Evolutionary conservation across 2,329 filamentous ascomycete genomes (phyloP).

Genomic region (Chaetomium globosum): DNA sequence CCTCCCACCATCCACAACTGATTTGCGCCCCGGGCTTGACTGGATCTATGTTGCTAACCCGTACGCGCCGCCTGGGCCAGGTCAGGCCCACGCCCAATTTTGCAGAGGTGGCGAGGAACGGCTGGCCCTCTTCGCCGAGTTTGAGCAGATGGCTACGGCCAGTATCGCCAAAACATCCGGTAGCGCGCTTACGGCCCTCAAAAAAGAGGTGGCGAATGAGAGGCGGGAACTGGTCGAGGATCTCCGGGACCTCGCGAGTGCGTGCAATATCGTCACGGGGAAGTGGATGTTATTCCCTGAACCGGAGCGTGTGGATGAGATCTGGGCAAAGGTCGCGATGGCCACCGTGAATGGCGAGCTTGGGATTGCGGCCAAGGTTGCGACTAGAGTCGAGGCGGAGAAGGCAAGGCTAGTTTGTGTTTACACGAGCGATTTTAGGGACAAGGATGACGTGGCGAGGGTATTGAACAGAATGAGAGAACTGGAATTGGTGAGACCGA

Average conservation of each 20-base stretch:
- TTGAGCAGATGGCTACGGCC: constrained; percentile 50
- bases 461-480: constrained; percentile 66
- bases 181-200: constrained; percentile 44
- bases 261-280: constrained; percentile 61
- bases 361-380: constrained; percentile 73
- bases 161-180: constrained; percentile 42
- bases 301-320: constrained; percentile 56
- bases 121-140: constrained; percentile 49
- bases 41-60: constrained; percentile 76
- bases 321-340: constrained; percentile 68
- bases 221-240: constrained; percentile 54
- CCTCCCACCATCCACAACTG: constrained; percentile 67
- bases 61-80: constrained; percentile 45
- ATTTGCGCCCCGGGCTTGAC: constrained; percentile 54
- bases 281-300: constrained; percentile 80
- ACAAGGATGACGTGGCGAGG: constrained; percentile 67
- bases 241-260: constrained; percentile 63
- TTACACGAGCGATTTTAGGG: constrained; percentile 74
- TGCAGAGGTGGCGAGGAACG: constrained; percentile 56
- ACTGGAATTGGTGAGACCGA: constrained; percentile 59
- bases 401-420: constrained; percentile 68
- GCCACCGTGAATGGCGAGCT: constrained; percentile 70
- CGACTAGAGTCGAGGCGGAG: constrained; percentile 54
- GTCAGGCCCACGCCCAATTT: constrained; percentile 49
- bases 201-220: constrained; percentile 54